Evolutionary conservation across 495 filamentous ascomycete species (phyloP).

Genomic region (Penicillium subrubescens): DNA sequence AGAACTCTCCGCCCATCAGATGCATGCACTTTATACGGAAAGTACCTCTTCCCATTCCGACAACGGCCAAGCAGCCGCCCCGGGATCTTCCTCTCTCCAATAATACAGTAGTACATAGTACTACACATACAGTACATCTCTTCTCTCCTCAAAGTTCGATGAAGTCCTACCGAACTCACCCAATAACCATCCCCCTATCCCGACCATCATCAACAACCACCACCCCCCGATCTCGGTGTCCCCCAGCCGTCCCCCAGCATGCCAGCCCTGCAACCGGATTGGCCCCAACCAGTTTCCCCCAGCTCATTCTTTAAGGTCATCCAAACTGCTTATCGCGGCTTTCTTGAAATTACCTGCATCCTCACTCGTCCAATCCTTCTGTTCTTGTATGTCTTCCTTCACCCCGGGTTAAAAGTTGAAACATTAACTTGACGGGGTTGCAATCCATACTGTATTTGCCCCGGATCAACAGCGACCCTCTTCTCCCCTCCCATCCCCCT

Average conservation of each 20-base stretch:
- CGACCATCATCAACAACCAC: background rate
- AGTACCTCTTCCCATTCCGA: conserved; percentile 28
- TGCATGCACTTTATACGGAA: background rate
- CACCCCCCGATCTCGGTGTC: conserved; percentile 39
- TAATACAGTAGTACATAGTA: background rate
- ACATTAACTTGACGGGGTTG: background rate
- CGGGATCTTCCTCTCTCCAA: conserved; percentile 17
- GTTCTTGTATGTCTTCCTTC: background rate
- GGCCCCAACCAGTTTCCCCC: conserved; percentile 24
- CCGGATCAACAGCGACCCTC: conserved; percentile 3
- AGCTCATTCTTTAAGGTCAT: conserved; percentile 36
- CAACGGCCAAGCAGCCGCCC: conserved; percentile 39
- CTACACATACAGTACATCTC: too few species aligned
- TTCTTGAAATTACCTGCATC: conserved; percentile 8
- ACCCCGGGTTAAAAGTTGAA: background rate
- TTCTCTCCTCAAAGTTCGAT: background rate
- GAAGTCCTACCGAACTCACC: background rate
- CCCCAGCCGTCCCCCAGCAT: conserved; percentile 20
- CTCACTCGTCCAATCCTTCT: conserved; percentile 11
- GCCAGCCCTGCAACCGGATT: conserved; percentile 21
- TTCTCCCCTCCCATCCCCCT: background rate
- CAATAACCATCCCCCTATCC: background rate
- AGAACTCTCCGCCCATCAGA: background rate
- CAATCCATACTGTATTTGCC: background rate
- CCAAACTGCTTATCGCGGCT: conserved; percentile 27